Evolutionary conservation across 169 alveolate species (phyloP).

Genomic region (Cryptosporidium sp.): DNA sequence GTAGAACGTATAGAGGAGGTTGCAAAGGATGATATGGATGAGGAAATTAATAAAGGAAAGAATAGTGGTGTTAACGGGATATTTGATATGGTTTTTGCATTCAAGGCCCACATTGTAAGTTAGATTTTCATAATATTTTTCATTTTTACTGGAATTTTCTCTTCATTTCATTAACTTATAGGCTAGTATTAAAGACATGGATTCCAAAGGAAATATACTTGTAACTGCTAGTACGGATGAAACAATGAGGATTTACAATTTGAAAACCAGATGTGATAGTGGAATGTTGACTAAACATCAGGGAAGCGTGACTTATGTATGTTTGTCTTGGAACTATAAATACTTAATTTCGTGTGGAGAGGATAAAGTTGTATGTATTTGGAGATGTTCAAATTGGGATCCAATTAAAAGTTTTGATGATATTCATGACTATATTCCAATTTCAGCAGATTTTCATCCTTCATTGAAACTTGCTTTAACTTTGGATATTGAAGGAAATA

Average conservation of each 20-base stretch:
- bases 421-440: slow-evolving; percentile 19
- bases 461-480: slow-evolving; percentile 50
- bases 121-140: background rate
- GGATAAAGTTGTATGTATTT: slow-evolving; percentile 35
- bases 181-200: slow-evolving; percentile 46
- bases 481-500: slow-evolving; percentile 33
- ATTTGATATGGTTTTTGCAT: slow-evolving; percentile 31
- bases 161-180: background rate
- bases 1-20: background rate
- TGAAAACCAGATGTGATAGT: slow-evolving; percentile 62
- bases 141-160: background rate
- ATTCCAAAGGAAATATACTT: slow-evolving; percentile 4
- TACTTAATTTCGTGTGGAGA: slow-evolving; percentile 65
- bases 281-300: slow-evolving; percentile 49
- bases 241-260: slow-evolving; percentile 49
- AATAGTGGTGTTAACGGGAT: background rate
- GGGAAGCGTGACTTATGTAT: slow-evolving; percentile 31
- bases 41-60: background rate
- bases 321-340: slow-evolving; percentile 21
- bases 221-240: slow-evolving; percentile 65
- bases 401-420: slow-evolving; percentile 10
- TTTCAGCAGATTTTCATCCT: slow-evolving; percentile 70
- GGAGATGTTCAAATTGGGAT: slow-evolving; percentile 69
- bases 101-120: slow-evolving; percentile 68
- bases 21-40: background rate